These are phyloP conservation scores for Cynara cardunculus DNA, from an alignment of 129 eudicot genomes.

Conservation along the genomic window DNA sequence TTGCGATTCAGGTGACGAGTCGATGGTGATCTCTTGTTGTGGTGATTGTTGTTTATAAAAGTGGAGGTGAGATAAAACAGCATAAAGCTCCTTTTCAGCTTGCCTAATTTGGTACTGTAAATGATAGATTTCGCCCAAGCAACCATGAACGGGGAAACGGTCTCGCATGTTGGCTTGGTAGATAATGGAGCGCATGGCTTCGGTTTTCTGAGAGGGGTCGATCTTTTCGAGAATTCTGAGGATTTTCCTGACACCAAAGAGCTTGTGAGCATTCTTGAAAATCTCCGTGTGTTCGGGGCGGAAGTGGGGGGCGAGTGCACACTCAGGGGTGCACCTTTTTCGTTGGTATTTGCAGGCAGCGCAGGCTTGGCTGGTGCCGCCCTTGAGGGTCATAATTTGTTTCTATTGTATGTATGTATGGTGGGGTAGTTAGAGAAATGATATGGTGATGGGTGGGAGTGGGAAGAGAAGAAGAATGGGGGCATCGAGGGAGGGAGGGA, in stretches of 20 bases:
- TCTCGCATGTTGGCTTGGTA: constrained; percentile 65
- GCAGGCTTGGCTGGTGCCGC: constrained; percentile 84
- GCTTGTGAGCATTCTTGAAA: constrained; percentile 66
- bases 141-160: constrained; percentile 65
- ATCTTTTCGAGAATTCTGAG: constrained; percentile 50
- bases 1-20: constrained; percentile 37
- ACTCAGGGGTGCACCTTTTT: constrained; percentile 69
- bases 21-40: constrained; percentile 46
- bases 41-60: constrained; percentile 34
- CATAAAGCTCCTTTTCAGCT: constrained; percentile 50
- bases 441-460: too few species aligned
- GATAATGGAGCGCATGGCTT: constrained; percentile 73
- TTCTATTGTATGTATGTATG: background rate
- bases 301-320: constrained; percentile 80
- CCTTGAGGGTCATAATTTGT: constrained; percentile 68
- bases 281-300: constrained; percentile 77
- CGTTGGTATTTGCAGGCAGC: constrained; percentile 96
- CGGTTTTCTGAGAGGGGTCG: constrained; percentile 34
- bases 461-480: background rate
- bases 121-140: constrained; percentile 44
- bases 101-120: constrained; percentile 38
- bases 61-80: constrained; percentile 47
- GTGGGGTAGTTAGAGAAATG: too few species aligned
- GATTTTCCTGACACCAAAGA: constrained; percentile 74
- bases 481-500: background rate